Evolutionary conservation across 768 basidiomycete species (phyloP), one percentile per base, ranked within the genome.

Genomic region (Lenzites betulinus): DNA sequence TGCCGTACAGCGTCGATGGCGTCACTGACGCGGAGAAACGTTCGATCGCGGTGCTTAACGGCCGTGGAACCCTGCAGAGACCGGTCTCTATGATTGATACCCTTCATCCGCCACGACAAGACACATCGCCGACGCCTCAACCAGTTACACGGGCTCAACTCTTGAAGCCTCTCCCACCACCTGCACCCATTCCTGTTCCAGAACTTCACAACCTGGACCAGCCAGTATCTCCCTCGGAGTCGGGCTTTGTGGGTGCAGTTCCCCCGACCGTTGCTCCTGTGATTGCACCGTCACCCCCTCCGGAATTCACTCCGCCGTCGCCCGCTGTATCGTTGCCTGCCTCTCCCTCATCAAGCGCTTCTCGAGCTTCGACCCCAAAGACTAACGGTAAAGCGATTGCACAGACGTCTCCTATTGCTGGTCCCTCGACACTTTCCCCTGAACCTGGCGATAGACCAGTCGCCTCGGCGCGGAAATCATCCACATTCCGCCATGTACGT

Each of bases 401-500:
- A 8, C 51, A 48, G 39, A 16, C 46, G 25, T 54, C 63, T 16
- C 55, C 69, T 2, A 50, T 60, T 15, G 59, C 67, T 13, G 66
- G 64, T 9, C 64, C 67, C 4, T 67, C 67, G 7, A 53, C 59
- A 1, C 38, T 60, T 0, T 38, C 67, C 1, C 48, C 62, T 5
- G 46, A 42, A 8, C 13, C 54, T 2, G 48, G 52, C 7, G 60
- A 60, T 8, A 48, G 55, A 33, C 59, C 66, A 6, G 25, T 64
- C 12, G 16, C 64, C 2, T 52, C 67, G 11, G 56, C 70, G 11
- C 69, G 76, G 47, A 83, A 76, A 62, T 65, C 76, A 2, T 81
- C 85, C 1, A 84, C 83, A 0, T 84, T 86, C 68, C 78, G 85
- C 26, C 82, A 78, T 49, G 66, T 86, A 20, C 71, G 74, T 6